A percentile compares a stretch with the other conserved stretches of the same genome.
Evolutionary conservation across 2,329 filamentous ascomycete genomes (phyloP).

Genomic region (Nemania sp.): DNA sequence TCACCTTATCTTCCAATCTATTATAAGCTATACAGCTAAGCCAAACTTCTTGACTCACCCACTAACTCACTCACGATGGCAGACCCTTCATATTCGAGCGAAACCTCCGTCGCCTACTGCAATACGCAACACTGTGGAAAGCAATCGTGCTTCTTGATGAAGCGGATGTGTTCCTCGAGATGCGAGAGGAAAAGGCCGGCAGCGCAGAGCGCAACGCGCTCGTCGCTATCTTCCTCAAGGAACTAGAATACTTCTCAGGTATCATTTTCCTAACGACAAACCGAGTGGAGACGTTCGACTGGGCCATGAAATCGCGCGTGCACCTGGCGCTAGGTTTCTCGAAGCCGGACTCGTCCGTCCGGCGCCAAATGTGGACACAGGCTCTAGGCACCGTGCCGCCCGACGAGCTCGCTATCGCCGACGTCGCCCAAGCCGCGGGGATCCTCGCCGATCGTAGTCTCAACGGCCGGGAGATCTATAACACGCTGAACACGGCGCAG

Average conservation of each 20-base stretch:
- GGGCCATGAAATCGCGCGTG: constrained; percentile 56
- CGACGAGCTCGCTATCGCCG: constrained; percentile 28
- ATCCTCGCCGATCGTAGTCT: constrained; percentile 25
- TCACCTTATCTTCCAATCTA: too few relatives aligned
- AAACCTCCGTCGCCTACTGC: constrained; percentile 38
- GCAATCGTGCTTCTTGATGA: constrained; percentile 45
- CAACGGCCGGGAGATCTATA: constrained; percentile 44
- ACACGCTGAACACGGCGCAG: constrained; percentile 38
- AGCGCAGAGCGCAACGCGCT: constrained; percentile 39
- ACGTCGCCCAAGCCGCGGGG: constrained; percentile 12
- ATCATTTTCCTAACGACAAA: constrained; percentile 59
- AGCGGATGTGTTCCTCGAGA: constrained; percentile 39
- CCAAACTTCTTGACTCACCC: too few relatives aligned
- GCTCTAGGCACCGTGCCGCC: constrained; percentile 14
- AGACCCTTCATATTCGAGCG: constrained; percentile 37
- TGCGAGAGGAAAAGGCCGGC: constrained; percentile 37
- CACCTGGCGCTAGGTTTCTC: constrained; percentile 53
- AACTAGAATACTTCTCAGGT: constrained; percentile 55
- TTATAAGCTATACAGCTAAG: too few relatives aligned
- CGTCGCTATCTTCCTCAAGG: constrained; percentile 52
- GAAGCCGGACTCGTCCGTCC: constrained; percentile 22
- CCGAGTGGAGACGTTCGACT: constrained; percentile 56
- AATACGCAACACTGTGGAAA: constrained; percentile 43
- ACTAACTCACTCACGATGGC: neutral
- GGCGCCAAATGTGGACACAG: constrained; percentile 29